These are phyloP conservation scores for Plasmodium berghei DNA, from an alignment of 169 alveolate genomes.

Conservation along the genomic window DNA sequence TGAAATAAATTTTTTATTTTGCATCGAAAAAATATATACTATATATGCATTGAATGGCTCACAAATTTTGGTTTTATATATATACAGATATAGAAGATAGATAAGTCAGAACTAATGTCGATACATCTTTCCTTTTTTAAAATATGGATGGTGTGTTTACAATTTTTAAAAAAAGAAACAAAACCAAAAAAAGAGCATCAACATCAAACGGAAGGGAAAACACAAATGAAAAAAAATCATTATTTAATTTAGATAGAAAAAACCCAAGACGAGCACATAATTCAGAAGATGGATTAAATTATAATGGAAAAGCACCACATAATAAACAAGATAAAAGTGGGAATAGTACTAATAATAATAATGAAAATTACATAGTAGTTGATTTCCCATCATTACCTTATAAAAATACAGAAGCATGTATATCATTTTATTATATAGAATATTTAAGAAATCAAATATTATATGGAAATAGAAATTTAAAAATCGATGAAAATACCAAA, in stretches of 20 bases:
- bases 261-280: conserved; percentile 75
- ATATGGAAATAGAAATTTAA: conserved; percentile 73
- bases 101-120: not conserved
- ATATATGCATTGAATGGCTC: no score
- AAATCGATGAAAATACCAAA: conserved; percentile 70
- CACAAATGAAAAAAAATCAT: conserved; percentile 27
- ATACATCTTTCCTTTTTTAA: not conserved
- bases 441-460: conserved; percentile 68
- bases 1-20: no score
- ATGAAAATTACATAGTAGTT: conserved; percentile 36
- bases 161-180: conserved; percentile 40
- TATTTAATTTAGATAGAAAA: conserved; percentile 40
- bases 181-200: conserved; percentile 45
- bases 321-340: not conserved
- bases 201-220: conserved; percentile 22
- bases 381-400: conserved; percentile 74
- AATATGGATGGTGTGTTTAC: conserved; percentile 55
- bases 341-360: conserved; percentile 20
- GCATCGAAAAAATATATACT: no score
- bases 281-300: conserved; percentile 54
- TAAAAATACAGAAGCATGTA: conserved; percentile 64
- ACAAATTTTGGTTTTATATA: no score
- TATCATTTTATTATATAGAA: conserved; percentile 67
- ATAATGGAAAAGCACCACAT: not conserved
- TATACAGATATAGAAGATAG: no score